These are phyloP conservation scores for Diplodia scrobiculata DNA, from an alignment of 2,329 filamentous ascomycete species.

Conservation along the genomic window DNA sequence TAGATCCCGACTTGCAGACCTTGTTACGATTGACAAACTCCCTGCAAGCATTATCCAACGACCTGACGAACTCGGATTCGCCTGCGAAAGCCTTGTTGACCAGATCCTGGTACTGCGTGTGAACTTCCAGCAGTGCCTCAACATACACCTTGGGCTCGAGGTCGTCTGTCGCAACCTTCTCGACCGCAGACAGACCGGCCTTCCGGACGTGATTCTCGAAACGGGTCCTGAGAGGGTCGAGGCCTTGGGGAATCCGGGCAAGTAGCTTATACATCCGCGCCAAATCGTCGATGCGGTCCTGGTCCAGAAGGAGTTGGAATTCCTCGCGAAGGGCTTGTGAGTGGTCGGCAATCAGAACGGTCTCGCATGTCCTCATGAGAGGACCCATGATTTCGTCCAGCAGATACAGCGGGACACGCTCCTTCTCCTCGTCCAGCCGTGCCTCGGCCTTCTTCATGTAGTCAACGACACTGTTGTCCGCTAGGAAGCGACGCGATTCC, in stretches of 20 bases:
- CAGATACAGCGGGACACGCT: constrained; percentile 87
- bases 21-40: constrained; percentile 98
- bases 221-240: constrained; percentile 81
- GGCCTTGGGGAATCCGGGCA: constrained; percentile 82
- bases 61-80: constrained; percentile 94
- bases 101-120: constrained; percentile 87
- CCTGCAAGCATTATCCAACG: constrained; percentile 92
- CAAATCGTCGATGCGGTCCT: constrained; percentile 93
- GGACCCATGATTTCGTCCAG: constrained; percentile 84
- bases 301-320: constrained; percentile 90
- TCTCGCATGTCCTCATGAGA: constrained; percentile 84
- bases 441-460: constrained; percentile 99
- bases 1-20: constrained; percentile 89
- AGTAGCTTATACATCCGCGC: constrained; percentile 94
- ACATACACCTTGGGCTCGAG: constrained; percentile 97
- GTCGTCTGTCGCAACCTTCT: constrained; percentile 85
- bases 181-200: constrained; percentile 81
- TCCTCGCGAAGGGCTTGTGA: constrained; percentile 85
- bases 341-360: constrained; percentile 86
- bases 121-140: constrained; percentile 89
- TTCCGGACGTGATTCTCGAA: constrained; percentile 94
- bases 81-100: constrained; percentile 92
- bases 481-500: constrained; percentile 91
- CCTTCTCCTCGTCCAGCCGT: constrained; percentile 87
- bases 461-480: constrained; percentile 95